Conservation (phyloP, 805 yeast species). For the Starmera caribaea region DNA sequence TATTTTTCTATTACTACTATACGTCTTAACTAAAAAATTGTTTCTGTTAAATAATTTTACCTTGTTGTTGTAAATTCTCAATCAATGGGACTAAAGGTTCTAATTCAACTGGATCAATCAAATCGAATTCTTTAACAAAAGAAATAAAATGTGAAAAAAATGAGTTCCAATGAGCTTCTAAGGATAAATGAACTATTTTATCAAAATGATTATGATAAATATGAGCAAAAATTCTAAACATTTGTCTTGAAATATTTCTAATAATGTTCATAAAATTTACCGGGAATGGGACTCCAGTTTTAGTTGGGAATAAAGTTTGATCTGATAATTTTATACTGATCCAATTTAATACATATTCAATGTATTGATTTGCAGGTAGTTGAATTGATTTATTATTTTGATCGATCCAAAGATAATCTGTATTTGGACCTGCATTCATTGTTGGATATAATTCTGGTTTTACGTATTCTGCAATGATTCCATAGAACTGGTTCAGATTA, state of each 20-base stretch:
- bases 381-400: slow-evolving; percentile 70
- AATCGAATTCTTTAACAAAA: slow-evolving; percentile 73
- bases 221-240: slow-evolving; percentile 94
- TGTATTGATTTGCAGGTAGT: slow-evolving; percentile 87
- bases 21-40: too few species aligned
- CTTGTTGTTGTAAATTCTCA: slow-evolving; percentile 74
- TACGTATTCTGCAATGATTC: slow-evolving; percentile 83
- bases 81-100: slow-evolving; percentile 72
- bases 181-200: slow-evolving; percentile 77
- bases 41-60: slow-evolving; percentile 46
- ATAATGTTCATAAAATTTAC: slow-evolving; percentile 74
- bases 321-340: slow-evolving; percentile 81
- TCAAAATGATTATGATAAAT: slow-evolving; percentile 93
- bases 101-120: slow-evolving; percentile 71
- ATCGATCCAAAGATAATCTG: slow-evolving; percentile 88
- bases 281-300: slow-evolving; percentile 82
- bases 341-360: slow-evolving; percentile 88
- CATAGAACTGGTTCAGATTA: slow-evolving; percentile 79
- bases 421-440: slow-evolving; percentile 92
- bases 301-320: slow-evolving; percentile 85
- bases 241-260: slow-evolving; percentile 79
- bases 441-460: slow-evolving; percentile 85
- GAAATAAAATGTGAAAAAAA: slow-evolving; percentile 91
- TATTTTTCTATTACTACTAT: too few species aligned
- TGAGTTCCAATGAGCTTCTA: slow-evolving; percentile 98